Percentiles rank a stretch among this genome's conserved stretches.
Conservation (phyloP, 2,329 filamentous ascomycete genomes). For the Beauveria australis region DNA sequence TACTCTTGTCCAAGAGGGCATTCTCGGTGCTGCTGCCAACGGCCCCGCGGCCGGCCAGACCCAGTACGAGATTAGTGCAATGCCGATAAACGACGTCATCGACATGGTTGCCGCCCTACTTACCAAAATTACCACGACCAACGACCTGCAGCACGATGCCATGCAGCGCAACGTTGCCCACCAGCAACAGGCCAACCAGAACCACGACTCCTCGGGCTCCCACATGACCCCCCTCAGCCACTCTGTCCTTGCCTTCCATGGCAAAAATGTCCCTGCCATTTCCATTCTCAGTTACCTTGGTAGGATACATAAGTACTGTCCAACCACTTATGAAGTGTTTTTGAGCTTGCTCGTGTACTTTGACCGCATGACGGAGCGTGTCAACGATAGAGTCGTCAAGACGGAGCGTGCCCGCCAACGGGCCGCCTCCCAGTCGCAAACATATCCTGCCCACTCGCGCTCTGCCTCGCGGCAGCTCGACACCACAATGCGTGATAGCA, state of each 20-base stretch:
- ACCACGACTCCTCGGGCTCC: constrained; percentile 43
- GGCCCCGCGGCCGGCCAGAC: constrained; percentile 28
- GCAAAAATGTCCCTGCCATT: constrained; percentile 95
- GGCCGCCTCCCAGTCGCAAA: constrained; percentile 17
- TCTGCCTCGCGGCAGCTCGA: constrained; percentile 24
- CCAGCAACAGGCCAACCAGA: constrained; percentile 44
- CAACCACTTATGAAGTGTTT: constrained; percentile 97
- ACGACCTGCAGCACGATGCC: constrained; percentile 88
- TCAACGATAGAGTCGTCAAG: constrained; percentile 73
- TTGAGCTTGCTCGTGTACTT: constrained; percentile 93
- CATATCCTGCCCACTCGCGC: constrained; percentile 11
- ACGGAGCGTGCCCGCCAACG: constrained; percentile 46
- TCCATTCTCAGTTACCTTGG: constrained; percentile 93
- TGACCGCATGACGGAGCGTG: constrained; percentile 94
- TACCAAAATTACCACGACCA: constrained; percentile 95
- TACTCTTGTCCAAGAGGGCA: constrained; percentile 73
- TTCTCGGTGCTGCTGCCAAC: constrained; percentile 40
- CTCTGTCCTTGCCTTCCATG: constrained; percentile 86
- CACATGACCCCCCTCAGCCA: constrained; percentile 51
- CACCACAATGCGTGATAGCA: constrained; percentile 21
- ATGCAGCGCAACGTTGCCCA: constrained; percentile 64
- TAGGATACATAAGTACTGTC: constrained; percentile 97
- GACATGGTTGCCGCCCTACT: constrained; percentile 97
- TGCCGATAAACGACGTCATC: constrained; percentile 96
- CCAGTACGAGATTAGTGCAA: constrained; percentile 90